Percentiles rank a stretch among this genome's conserved stretches.
These are phyloP conservation scores for Viridothelium virens DNA, from an alignment of 495 filamentous ascomycete species.

Conservation along the genomic window DNA sequence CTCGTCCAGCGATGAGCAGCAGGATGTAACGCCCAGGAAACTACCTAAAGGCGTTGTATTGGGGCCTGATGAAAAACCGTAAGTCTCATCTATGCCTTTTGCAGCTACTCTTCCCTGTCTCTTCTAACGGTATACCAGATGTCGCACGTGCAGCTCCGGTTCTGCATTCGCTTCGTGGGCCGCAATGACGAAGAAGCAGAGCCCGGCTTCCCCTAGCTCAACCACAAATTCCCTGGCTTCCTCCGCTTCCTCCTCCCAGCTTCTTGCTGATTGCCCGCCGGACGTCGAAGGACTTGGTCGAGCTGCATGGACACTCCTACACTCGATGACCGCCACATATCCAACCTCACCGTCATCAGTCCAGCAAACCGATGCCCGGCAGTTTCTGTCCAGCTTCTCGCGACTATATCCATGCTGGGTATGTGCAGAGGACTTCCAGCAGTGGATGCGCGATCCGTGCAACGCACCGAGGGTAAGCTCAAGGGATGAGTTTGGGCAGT, in stretches of 20 bases:
- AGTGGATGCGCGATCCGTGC: constrained; percentile 63
- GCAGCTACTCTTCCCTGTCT: constrained; percentile 7
- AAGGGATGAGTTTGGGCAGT: constrained; percentile 70
- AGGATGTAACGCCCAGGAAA: constrained; percentile 31
- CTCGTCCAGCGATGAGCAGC: constrained; percentile 18
- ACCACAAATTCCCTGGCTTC: constrained; percentile 21
- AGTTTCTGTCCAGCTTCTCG: constrained; percentile 74
- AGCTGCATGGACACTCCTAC: constrained; percentile 84
- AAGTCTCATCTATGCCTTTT: constrained; percentile 37
- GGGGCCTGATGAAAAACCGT: constrained; percentile 95
- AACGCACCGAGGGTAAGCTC: constrained; percentile 62
- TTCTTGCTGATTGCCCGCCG: constrained; percentile 47
- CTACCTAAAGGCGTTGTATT: constrained; percentile 75
- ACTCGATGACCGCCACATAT: constrained; percentile 83
- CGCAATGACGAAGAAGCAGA: constrained; percentile 54
- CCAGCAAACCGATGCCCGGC: constrained; percentile 64
- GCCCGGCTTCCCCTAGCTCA: constrained; percentile 16
- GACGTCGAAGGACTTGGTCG: constrained; percentile 82
- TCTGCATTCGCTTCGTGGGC: constrained; percentile 60
- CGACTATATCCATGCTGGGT: constrained; percentile 90
- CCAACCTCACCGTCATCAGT: constrained; percentile 54
- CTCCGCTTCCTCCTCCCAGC: constrained; percentile 23
- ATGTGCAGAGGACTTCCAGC: constrained; percentile 85
- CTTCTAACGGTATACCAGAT: constrained; percentile 47
- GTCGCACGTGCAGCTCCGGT: constrained; percentile 83